Conservation (phyloP, 2,329 filamentous ascomycete species). For the Trichophyton schoenleinii region DNA sequence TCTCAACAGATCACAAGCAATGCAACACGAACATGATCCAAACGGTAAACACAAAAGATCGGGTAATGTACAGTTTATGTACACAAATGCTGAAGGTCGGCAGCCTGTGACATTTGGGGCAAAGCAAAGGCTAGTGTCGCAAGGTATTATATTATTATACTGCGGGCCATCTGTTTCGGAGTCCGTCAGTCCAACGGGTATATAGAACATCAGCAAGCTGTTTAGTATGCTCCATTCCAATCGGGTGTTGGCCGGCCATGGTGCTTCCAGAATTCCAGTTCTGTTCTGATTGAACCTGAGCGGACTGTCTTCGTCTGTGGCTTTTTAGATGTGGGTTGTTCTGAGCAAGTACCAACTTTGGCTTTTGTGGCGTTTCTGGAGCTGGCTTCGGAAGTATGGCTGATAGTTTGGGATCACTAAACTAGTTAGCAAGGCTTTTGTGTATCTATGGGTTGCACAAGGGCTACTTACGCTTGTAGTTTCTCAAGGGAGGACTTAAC, state of each 20-base stretch:
- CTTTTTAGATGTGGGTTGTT: constrained; percentile 77
- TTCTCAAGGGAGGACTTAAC: constrained; percentile 65
- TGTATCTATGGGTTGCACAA: background rate
- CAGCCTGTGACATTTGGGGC: too few relatives aligned
- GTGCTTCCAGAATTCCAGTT: constrained; percentile 26
- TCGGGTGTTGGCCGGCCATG: constrained; percentile 45
- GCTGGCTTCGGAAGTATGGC: constrained; percentile 17
- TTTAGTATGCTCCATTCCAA: constrained; percentile 85
- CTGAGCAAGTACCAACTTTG: constrained; percentile 63
- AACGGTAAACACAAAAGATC: background rate
- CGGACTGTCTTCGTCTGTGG: constrained; percentile 53
- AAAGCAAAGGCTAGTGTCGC: background rate
- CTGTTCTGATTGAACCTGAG: constrained; percentile 24
- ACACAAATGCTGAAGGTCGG: background rate
- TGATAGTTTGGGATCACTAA: constrained; percentile 22
- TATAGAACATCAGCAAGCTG: constrained; percentile 85
- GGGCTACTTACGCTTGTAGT: constrained; percentile 39
- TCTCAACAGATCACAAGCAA: background rate
- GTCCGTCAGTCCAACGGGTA: constrained; percentile 73
- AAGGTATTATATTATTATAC: constrained; percentile 13
- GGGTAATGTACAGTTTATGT: background rate
- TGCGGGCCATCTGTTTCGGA: constrained; percentile 56
- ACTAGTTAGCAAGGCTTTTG: background rate
- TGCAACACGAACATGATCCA: background rate
- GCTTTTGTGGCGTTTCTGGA: constrained; percentile 35